Evolutionary conservation across 495 filamentous ascomycete genomes (phyloP), one percentile per base, ranked within the genome.

Genomic region (Terfezia claveryi): DNA sequence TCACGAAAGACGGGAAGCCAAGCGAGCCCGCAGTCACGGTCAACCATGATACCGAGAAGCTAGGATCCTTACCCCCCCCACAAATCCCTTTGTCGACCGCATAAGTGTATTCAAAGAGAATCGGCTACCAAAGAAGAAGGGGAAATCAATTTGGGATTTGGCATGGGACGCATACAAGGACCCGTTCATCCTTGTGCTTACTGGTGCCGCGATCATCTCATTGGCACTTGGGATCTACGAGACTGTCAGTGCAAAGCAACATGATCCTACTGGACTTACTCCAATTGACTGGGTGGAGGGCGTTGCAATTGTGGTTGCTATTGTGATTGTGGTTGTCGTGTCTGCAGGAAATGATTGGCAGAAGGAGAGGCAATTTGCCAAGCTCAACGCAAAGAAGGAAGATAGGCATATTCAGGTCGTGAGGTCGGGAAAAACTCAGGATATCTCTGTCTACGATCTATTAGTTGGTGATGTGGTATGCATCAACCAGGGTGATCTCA

Each of bases 81-180:
- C 32, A 55, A 64, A 46, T 20, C 41, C 53, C 49, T 86, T 80
- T 54, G 68, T 74, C 9, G 80, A 84, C 59, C 73, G 85, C 55
- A 80, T 81, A 61, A 74, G 81, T 37, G 71, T 88, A 17, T 92
- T 76, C 67, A 73, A 73, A 52, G 78, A 85, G 64, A 92, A 92
- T 60, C 67, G 77, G 53, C 64, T 92, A 20, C 85, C 85, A 0
- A 75, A 73, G 54, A 81, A 83, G 64, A 82, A 87, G 61, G 76
- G 80, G 36, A 82, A 85, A 56, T 78, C 70, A 49, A 74, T 92
- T 54, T 72, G 82, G 57, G 74, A 80, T 60, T 60, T 89, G 37
- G 80, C 88, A 64, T 92, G 85, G 85, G 80, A 81, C 62, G 85
- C 84, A 9, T 87, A 86, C 64, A 85, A 89, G 62, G 85, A 92